Conservation (phyloP, 1,139 yeast species). For the Protomyces inundatus region DNA sequence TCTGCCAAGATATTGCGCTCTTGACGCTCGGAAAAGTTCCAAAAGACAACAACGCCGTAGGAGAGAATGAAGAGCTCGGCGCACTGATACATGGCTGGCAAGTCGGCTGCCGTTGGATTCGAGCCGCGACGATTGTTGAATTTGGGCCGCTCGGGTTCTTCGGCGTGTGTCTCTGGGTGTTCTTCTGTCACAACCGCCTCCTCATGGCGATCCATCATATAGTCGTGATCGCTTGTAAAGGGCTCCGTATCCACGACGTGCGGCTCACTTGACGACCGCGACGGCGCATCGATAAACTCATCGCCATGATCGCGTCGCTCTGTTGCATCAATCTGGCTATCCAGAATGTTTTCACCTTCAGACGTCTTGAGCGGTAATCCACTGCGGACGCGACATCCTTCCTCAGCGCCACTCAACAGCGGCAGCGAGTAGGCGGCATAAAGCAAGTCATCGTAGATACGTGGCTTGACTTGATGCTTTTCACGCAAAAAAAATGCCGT, state of each 20-base stretch:
- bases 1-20: slow-evolving; percentile 93
- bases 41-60: slow-evolving; percentile 92
- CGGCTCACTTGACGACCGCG: slow-evolving; percentile 7
- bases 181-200: slow-evolving; percentile 2
- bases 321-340: slow-evolving; percentile 19
- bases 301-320: slow-evolving; percentile 25
- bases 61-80: slow-evolving; percentile 62
- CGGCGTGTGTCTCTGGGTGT: background rate
- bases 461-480: slow-evolving; percentile 75
- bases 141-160: background rate
- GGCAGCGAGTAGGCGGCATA: slow-evolving; percentile 89
- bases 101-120: slow-evolving; percentile 16
- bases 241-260: slow-evolving; percentile 7
- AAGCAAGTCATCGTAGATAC: slow-evolving; percentile 81
- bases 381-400: slow-evolving; percentile 75
- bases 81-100: slow-evolving; percentile 26
- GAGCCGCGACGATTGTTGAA: slow-evolving; percentile 9
- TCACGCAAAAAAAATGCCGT: slow-evolving; percentile 60
- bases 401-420: slow-evolving; percentile 68
- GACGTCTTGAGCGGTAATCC: slow-evolving; percentile 39
- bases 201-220: slow-evolving; percentile 1
- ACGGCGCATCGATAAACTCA: slow-evolving; percentile 24
- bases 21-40: slow-evolving; percentile 91
- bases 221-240: background rate
- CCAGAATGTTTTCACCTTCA: slow-evolving; percentile 21